These are phyloP conservation scores for Myrica gale DNA, from an alignment of 306 rosid genomes.

Conservation along the genomic window DNA sequence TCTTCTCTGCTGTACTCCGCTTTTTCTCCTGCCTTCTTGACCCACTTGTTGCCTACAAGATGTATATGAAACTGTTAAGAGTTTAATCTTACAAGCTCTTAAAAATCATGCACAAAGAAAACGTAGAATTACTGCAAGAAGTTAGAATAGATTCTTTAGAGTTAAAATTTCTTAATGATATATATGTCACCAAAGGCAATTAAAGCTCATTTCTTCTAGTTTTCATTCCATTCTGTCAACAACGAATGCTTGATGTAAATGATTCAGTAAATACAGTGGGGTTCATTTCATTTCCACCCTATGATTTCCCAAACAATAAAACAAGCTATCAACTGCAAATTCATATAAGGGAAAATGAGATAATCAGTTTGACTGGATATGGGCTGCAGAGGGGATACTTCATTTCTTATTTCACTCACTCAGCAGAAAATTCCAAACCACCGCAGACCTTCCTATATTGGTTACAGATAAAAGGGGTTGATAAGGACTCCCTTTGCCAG, in stretches of 20 bases:
- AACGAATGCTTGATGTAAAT: background rate
- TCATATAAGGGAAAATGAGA: background rate
- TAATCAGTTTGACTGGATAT: background rate
- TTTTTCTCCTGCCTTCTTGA: slow-evolving; percentile 56
- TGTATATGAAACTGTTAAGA: slow-evolving; percentile 6
- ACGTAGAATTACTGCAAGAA: slow-evolving; percentile 20
- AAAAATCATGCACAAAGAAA: slow-evolving; percentile 10
- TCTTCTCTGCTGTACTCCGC: slow-evolving; percentile 62
- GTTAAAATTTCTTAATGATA: background rate
- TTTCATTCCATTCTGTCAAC: background rate
- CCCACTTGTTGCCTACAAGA: slow-evolving; percentile 48
- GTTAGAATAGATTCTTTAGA: background rate
- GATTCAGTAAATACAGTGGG: background rate
- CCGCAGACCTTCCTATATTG: background rate
- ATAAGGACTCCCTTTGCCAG: too few relatives aligned
- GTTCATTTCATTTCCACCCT: background rate
- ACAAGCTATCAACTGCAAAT: background rate
- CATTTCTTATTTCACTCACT: background rate
- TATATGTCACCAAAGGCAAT: background rate
- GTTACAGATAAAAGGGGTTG: background rate
- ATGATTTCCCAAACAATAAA: background rate
- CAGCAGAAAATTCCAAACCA: background rate
- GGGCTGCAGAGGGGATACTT: background rate
- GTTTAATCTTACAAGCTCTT: slow-evolving; percentile 20
- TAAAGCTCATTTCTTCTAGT: background rate